Base-by-base conservation (phyloP, 495 filamentous ascomycete genomes). In the Penicillium tannophilum region DNA sequence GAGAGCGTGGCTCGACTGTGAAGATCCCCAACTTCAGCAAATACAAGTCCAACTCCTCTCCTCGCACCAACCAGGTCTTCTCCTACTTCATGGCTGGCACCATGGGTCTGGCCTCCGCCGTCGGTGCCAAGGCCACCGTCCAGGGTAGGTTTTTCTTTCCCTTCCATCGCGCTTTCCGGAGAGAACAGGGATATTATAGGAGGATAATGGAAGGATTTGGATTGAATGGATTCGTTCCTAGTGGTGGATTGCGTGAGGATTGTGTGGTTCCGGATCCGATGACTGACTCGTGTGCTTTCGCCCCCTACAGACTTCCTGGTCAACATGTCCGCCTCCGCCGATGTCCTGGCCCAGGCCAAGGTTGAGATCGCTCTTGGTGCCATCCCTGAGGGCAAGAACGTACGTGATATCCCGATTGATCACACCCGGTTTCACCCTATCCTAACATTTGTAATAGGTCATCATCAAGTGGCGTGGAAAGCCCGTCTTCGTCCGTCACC, bases 401-500 rank as follows among this genome's bases (percentile, higher is more conserved):
- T 94, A 85, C 67, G 89, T 65, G 17, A 46, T 77, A 20, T 51
- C 19, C 36, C 41, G 14, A n/a, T 47, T 39, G 8, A 56, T 41
- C 48, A 28, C 19, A 52, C n/a, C 41, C 31, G 19, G 19, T 14
- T 19, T 51, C 46, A 16, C 47, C 56, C 39, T 46, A 46, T 55
- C 53, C 41, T 47, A 43, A 35, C 57, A 49, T 43, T 33, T 58
- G 54, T 54, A 63, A 71, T 65, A 95, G 91, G 89, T 98, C 75
- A 95, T 98, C 77, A 93, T 99, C 84, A 99, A 99, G 84, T 99
- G 95, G 95, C 89, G 95, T 80, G 95, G 95, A 72, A 99, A 99
- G 88, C 95, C 95, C 74, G 91, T 99, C 76, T 98, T 99, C 85
- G 92, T 99, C 86, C 93, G 95, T 74, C 95, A 99, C 88, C 91